A percentile compares a stretch with the other conserved stretches of the same genome.
phyloP scores from a whole-genome alignment of 345 rosid genomes.

The Corchorus capsularis region DNA sequence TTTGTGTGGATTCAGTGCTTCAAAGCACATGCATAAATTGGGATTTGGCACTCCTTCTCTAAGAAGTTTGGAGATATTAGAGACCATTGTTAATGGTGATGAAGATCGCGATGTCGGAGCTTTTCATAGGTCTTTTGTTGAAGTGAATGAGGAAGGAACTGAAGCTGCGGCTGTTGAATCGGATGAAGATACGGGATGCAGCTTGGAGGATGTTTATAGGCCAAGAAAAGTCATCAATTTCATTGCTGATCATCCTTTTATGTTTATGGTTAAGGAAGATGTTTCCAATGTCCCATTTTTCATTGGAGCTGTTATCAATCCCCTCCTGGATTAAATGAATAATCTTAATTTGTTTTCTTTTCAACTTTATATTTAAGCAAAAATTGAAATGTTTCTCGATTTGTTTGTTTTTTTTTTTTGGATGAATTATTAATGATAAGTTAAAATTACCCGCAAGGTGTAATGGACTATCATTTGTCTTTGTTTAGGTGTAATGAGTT shows the following conservation, averaged over 20 bases:
- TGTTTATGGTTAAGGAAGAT: background rate
- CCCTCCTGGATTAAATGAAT: background rate
- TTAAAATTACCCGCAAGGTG: no score
- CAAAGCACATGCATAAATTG: background rate
- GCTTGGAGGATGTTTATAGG: background rate
- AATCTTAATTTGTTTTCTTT: background rate
- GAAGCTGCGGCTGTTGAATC: constrained; percentile 1
- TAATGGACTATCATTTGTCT: no score
- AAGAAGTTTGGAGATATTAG: background rate
- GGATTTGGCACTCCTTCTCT: background rate
- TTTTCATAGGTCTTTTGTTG: background rate
- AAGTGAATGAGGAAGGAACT: background rate
- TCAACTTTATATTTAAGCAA: background rate
- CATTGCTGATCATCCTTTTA: constrained; percentile 14
- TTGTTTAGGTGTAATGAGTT: no score
- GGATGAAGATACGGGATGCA: background rate
- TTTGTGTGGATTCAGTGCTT: background rate
- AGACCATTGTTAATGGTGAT: background rate
- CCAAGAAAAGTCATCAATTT: background rate
- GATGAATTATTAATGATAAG: no score
- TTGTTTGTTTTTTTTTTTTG: no score
- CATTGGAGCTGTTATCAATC: background rate
- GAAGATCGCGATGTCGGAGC: background rate
- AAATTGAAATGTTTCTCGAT: no score
- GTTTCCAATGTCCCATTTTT: background rate